Evolutionary conservation across 139 green algal genomes (phyloP), one percentile per base, ranked within the genome.

Genomic region (Astrephomene gubernaculifera): DNA sequence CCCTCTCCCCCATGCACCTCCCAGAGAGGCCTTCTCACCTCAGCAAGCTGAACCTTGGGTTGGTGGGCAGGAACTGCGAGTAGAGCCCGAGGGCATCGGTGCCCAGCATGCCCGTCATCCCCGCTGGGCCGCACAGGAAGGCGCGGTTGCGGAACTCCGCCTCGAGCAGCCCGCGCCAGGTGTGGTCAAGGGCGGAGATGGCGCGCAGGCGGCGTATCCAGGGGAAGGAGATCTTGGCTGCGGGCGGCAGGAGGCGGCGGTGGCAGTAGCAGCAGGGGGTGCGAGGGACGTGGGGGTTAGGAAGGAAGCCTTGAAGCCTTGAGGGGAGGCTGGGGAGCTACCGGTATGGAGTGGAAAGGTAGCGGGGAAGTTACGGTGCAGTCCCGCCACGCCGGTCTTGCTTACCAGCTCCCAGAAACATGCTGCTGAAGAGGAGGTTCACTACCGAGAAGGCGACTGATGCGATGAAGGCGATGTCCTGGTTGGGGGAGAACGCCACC

Each of bases 391-490:
- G n/a, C n/a, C n/a, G n/a, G n/a, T n/a, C n/a, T n/a, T 53, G 53
- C 63, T 68, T 64, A 85, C 79, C 31, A 27, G 60, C 25, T 0
- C 78, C 82, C 33, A 89, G 70, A 79, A 95, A 92, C 76, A 88
- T 90, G 21, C 71, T 88, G 63, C 78, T 89, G 52, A 93, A 35
- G 53, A 95, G 85, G 74, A 94, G 81, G 86, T 95, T 95, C 36
- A 93, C 10, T 0, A 91, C 82, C 21, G 89, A 60, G 41, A 92
- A 92, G 35, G 76, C 89, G 25, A 94, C 91, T 57, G 86, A 89
- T 25, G 85, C 74, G 68, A 89, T 87, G 81, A 93, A 93, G 27
- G 90, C 90, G 43, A 90, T 49, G 82, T 93, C 90, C 73, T 91
- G 90, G 78, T 83, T 90, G 61, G 78, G 83, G 61, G 54, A 87